phyloP scores from a whole-genome alignment of 1,284 basidiomycete species.

The Lentinula novae-zelandiae region DNA sequence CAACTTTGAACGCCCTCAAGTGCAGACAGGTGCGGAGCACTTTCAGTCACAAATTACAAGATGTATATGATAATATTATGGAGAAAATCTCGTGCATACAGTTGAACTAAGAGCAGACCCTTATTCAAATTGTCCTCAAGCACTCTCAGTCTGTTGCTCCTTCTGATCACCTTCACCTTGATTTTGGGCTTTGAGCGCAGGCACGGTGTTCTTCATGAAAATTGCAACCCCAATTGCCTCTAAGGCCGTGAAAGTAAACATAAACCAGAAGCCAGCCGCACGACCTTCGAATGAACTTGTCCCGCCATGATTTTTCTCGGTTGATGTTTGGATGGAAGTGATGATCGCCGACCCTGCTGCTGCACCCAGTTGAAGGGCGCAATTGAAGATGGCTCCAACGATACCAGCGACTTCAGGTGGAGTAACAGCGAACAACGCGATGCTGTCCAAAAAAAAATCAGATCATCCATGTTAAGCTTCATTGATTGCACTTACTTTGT shows the following conservation, averaged over 20 bases:
- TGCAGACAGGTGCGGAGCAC: not conserved
- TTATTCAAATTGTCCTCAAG: not conserved
- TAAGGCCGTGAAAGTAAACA: slow-evolving; percentile 34
- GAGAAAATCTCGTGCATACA: not conserved
- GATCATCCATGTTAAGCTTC: not conserved
- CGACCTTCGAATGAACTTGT: slow-evolving; percentile 34
- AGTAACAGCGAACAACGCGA: slow-evolving; percentile 46
- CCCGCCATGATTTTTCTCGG: slow-evolving; percentile 31
- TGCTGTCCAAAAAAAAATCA: slow-evolving; percentile 21
- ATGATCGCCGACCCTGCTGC: slow-evolving; percentile 44
- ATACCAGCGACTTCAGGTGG: slow-evolving; percentile 48
- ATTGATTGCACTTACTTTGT: slow-evolving; percentile 1
- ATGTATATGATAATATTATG: not conserved
- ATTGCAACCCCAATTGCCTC: slow-evolving; percentile 14
- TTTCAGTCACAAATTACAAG: not conserved
- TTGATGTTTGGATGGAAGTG: slow-evolving; percentile 43
- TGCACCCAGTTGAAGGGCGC: slow-evolving; percentile 48
- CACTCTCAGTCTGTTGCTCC: not conserved
- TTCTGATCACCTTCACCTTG: not conserved
- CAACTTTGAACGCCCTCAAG: too few relatives aligned
- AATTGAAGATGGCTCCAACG: slow-evolving; percentile 53
- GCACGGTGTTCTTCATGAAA: slow-evolving; percentile 6
- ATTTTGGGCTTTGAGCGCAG: not conserved
- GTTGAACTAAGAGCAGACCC: not conserved
- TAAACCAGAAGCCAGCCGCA: slow-evolving; percentile 46